Conservation (phyloP, 192 early-diverging fungal genomes). For the Linnemannia elongata region DNA sequence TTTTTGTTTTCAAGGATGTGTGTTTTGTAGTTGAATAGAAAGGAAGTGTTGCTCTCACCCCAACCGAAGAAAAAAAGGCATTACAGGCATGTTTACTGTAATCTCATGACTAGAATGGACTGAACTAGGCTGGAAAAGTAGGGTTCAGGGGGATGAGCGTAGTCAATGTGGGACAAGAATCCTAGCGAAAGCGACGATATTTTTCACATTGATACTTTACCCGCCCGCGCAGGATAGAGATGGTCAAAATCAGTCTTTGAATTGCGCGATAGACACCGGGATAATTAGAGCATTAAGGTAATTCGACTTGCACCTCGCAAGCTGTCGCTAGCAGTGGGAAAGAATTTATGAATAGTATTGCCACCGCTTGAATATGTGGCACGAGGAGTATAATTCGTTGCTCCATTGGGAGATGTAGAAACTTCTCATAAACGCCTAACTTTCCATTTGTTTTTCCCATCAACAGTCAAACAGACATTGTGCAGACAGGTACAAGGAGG, state of each 20-base stretch:
- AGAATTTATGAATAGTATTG: neutral
- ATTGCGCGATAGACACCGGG: neutral
- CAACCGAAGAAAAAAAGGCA: neutral
- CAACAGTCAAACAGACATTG: neutral
- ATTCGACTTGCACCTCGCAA: neutral
- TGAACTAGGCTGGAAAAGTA: neutral
- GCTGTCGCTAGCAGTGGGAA: neutral
- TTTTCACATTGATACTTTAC: neutral
- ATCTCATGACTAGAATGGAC: neutral
- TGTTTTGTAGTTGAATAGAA: neutral
- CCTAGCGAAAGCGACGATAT: neutral
- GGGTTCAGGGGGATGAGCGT: neutral
- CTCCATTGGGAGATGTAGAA: too few species aligned
- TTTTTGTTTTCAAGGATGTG: neutral
- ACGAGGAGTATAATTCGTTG: too few species aligned
- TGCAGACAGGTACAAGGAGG: neutral
- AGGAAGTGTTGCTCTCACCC: neutral
- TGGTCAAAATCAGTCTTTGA: neutral
- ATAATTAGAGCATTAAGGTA: neutral
- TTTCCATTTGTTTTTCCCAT: neutral
- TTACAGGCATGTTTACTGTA: neutral
- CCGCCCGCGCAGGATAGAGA: neutral
- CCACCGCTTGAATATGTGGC: too few species aligned
- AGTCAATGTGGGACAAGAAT: neutral
- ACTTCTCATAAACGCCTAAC: too few species aligned